Evolutionary conservation across 2,329 filamentous ascomycete species (phyloP), one percentile per base, ranked within the genome.

Genomic region (Colletotrichum karsti): DNA sequence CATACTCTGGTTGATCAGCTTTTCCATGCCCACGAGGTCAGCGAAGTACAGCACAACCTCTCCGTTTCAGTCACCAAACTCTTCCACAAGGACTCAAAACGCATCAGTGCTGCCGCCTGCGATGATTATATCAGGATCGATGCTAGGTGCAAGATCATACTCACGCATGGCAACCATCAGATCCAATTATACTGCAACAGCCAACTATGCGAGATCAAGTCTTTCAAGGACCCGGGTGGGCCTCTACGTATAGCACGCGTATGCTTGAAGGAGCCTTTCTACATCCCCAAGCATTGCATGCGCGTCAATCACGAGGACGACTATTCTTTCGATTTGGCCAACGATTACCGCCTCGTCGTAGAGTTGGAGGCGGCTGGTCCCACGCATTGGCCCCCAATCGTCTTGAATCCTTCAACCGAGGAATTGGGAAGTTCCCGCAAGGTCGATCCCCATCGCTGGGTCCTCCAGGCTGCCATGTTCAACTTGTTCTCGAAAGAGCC

Each of bases 11-110:
- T 74, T 44, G 79, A 81, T 48, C 74, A 77, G 39, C 74, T 81
- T 57, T 73, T 79, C 73, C 66, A 78, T 73, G 33, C 77, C 74
- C 20, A 70, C 67, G 41, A 73, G 69, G 41, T 76, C 73, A 28
- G 77, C 77, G 72, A 78, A 70, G 67, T 79, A 70, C 75, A 80
- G 39, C 81, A 81, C 48, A 79, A 81, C 6, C 77, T 89, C 59
- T 84, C 84, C 64, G 81, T 89, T 67, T 84, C 88, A 68, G 78
- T 88, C 30, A 78, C 87, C 73, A 87, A 84, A 72, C 79, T 89
- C 67, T 80, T 81, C 55, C 86, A 87, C 75, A 83, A 82, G 71
- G 82, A 86, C 65, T 63, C 63, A 5, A 64, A 44, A 35, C 58
- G 63, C 10, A 24, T 65, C 33, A 61, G 72, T 8, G 60, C 74